A percentile compares a stretch with the other conserved stretches of the same genome.
These are phyloP conservation scores for Xylaria sp. DNA, from an alignment of 2,329 filamentous ascomycete genomes.

Conservation along the genomic window DNA sequence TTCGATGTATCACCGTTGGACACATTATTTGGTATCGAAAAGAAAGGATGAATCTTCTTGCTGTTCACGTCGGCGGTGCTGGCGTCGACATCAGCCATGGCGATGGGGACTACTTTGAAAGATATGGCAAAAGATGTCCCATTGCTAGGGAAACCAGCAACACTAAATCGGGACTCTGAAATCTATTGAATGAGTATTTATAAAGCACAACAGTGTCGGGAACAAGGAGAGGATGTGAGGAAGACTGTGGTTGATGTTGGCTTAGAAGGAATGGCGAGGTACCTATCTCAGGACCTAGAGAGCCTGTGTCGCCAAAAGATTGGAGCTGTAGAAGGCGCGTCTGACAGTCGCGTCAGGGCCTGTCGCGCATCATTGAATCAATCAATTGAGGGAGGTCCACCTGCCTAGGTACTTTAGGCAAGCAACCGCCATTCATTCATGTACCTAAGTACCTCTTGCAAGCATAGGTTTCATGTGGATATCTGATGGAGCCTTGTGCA, in stretches of 20 bases:
- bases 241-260: not conserved
- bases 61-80: conserved; percentile 35
- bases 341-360: conserved; percentile 13
- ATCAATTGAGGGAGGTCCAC: conserved; percentile 2
- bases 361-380: conserved; percentile 16
- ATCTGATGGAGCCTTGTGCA: no score
- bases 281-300: not conserved
- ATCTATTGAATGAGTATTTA: not conserved
- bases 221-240: not conserved
- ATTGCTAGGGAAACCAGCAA: not conserved
- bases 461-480: no score
- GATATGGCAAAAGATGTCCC: not conserved
- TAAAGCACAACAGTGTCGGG: no score
- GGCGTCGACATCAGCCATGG: conserved; percentile 47
- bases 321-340: conserved; percentile 13
- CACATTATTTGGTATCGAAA: conserved; percentile 38
- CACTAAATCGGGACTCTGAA: not conserved
- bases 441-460: not conserved
- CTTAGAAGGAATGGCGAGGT: not conserved
- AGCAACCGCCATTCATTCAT: not conserved
- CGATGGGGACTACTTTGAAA: conserved; percentile 36
- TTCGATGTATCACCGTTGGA: conserved; percentile 14
- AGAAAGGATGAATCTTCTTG: conserved; percentile 61
- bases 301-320: no score
- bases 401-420: conserved; percentile 1